These are phyloP conservation scores for Globisporangium perplexum DNA, from an alignment of 352 stramenopile species.

Conservation along the genomic window DNA sequence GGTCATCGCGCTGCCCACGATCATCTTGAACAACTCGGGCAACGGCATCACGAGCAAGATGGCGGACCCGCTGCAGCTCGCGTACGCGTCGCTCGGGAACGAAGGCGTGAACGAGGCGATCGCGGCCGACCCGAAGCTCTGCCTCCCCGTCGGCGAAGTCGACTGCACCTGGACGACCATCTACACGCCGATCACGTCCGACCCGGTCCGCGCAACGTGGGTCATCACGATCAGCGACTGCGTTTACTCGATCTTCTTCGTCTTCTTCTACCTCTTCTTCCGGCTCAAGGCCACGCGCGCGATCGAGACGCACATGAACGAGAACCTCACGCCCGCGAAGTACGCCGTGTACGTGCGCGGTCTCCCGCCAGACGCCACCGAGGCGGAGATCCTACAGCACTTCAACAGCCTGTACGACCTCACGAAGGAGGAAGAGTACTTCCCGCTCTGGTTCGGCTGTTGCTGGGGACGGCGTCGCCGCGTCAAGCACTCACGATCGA, in stretches of 20 bases:
- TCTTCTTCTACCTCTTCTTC: conserved; percentile 58
- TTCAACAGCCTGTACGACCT: conserved; percentile 77
- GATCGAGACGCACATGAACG: conserved; percentile 60
- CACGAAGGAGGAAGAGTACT: conserved; percentile 54
- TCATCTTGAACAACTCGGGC: conserved; percentile 59
- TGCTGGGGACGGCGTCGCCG: conserved; percentile 49
- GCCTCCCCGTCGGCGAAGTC: conserved; percentile 42
- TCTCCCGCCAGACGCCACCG: conserved; percentile 55
- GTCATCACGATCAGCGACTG: conserved; percentile 64
- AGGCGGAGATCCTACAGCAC: conserved; percentile 60
- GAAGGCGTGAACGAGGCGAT: conserved; percentile 63
- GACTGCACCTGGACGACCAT: conserved; percentile 69
- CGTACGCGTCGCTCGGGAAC: conserved; percentile 72
- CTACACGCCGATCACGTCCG: conserved; percentile 57
- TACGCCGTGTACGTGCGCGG: conserved; percentile 77
- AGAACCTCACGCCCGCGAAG: conserved; percentile 77
- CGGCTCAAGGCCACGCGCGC: conserved; percentile 27
- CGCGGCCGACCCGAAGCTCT: conserved; percentile 30
- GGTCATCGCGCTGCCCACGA: conserved; percentile 49
- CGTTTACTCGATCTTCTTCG: conserved; percentile 62
- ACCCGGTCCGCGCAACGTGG: conserved; percentile 54
- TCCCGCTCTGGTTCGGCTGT: conserved; percentile 51
- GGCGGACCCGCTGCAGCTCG: conserved; percentile 62
- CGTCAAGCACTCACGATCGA: conserved; percentile 1
- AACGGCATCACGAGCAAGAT: conserved; percentile 60